Evolutionary conservation across 805 yeast species (phyloP).

Genomic region (Candida caryicola): DNA sequence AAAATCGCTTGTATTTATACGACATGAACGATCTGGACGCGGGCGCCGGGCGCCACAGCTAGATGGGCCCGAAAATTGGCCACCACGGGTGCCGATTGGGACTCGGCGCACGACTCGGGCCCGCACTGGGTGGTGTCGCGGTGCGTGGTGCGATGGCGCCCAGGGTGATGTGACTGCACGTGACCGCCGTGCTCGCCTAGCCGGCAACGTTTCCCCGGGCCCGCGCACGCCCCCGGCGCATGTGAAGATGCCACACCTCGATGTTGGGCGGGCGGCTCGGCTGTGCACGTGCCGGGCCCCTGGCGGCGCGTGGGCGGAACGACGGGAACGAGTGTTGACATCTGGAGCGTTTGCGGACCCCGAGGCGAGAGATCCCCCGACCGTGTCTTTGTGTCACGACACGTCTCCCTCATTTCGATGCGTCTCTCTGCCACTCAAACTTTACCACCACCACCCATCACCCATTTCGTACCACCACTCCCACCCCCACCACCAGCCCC

Average conservation of each 20-base stretch:
- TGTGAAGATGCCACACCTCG: conserved; percentile 4
- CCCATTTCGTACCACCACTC: neutral
- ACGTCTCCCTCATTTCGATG: neutral
- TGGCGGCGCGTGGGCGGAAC: neutral
- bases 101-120: too few species aligned
- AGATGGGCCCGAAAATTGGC: too few species aligned
- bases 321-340: too few species aligned
- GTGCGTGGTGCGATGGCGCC: too few species aligned
- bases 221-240: too few species aligned
- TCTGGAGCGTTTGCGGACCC: too few species aligned
- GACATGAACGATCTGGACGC: neutral
- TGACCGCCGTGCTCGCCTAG: too few species aligned
- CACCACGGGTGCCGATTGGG: too few species aligned
- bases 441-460: neutral
- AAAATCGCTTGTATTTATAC: conserved; percentile 6
- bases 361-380: neutral
- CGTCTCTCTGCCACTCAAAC: neutral
- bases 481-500: neutral
- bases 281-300: neutral
- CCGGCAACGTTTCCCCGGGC: too few species aligned
- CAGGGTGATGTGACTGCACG: too few species aligned
- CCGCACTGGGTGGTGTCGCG: too few species aligned
- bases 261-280: neutral
- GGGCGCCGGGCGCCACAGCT: too few species aligned
- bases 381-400: neutral